Base-by-base conservation (phyloP, 352 stramenopile genomes). In the Pythium sp. region DNA sequence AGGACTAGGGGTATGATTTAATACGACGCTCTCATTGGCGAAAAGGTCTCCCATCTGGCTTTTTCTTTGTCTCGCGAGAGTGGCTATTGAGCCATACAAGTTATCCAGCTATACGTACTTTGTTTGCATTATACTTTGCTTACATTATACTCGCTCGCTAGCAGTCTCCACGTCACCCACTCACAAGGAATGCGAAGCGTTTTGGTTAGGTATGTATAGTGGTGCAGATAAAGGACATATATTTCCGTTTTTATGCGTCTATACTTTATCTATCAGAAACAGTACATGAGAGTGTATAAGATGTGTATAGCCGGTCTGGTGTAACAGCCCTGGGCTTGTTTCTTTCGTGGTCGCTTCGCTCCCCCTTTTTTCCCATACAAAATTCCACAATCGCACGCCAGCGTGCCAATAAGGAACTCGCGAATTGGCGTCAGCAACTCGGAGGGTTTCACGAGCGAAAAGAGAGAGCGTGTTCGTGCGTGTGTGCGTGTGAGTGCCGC, bases 331-430 rank as follows among this genome's bases (percentile, higher is more conserved):
- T 14, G 38, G 53, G 9, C 53, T 38, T 58, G 30, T 58, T 58
- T 58, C 53, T 58, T 58, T 58, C 53, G 51, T 36, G 53, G 30
- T 28, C 53, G 28, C 15, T 38, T 36, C 53, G 15, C n/a, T 58
- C 26, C 26, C 26, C 26, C 26, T 20, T 32, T 30, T 30, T 32
- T 3, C 26, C 53, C 53, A 24, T 24, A 24, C 14, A 15, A 6
- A 20, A 41, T 12, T 58, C 30, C 53, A 58, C 53, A 58, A 58
- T 58, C 53, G 14, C 53, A 58, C 26, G 12, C 53, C 26, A 58
- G 3, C 11, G 28, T 32, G 5, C 22, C 49, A 58, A 49, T 49
- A 49, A 15, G 28, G 28, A 32, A 32, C 28, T 32, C 28, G 28
- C 28, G 24, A 28, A 36, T 5, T 58, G 24, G 53, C 53, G 24